phyloP scores from a whole-genome alignment of 2,329 filamentous ascomycete genomes.

The Cordyceps pruinosa region DNA sequence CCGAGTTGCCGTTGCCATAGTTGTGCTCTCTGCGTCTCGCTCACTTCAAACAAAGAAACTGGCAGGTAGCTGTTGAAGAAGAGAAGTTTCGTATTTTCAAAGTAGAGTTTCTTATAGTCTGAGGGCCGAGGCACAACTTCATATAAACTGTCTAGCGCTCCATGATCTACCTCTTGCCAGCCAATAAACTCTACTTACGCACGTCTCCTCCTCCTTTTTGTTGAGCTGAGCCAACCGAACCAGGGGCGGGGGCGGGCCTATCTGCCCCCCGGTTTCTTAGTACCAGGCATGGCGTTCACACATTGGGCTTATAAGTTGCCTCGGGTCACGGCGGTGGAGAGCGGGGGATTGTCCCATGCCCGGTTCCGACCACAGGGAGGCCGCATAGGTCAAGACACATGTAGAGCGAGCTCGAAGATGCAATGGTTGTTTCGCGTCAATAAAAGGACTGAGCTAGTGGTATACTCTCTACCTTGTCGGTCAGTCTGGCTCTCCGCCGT shows the following conservation, averaged over 20 bases:
- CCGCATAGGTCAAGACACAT: too few relatives aligned
- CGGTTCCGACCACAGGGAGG: too few relatives aligned
- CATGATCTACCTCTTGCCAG: background rate
- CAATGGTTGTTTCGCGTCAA: too few relatives aligned
- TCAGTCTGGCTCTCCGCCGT: too few relatives aligned
- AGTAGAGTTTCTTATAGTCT: background rate
- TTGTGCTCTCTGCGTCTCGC: background rate
- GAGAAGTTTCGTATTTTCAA: background rate
- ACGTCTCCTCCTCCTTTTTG: background rate
- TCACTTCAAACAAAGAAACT: background rate
- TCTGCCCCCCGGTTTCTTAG: background rate
- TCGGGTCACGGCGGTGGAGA: background rate
- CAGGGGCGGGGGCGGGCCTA: background rate
- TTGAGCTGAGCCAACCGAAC: background rate
- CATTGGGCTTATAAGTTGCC: background rate
- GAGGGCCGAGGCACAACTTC: background rate
- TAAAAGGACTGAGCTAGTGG: too few relatives aligned
- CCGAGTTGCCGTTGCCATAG: background rate
- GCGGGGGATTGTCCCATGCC: too few relatives aligned
- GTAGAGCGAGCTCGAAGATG: too few relatives aligned
- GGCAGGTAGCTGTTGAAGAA: background rate
- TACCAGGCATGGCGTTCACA: background rate
- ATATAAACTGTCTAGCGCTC: background rate
- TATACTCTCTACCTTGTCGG: too few relatives aligned
- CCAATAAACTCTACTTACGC: background rate